A percentile compares a stretch with the other conserved stretches of the same genome.
Evolutionary conservation across 306 rosid species (phyloP).

Genomic region (Acacia confusa): DNA sequence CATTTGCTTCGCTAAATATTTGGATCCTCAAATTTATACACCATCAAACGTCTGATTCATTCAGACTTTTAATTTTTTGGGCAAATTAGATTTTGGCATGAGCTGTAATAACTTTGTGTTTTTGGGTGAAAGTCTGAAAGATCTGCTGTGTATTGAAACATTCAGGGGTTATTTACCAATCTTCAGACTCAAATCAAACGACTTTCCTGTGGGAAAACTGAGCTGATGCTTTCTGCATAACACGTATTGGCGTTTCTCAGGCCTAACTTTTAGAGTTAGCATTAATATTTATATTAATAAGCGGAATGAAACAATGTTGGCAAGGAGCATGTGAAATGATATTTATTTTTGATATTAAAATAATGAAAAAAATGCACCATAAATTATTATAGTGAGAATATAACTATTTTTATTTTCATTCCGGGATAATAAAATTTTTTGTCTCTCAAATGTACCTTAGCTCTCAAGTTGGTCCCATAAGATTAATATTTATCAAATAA

Average conservation of each 20-base stretch:
- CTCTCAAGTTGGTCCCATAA: too few relatives aligned
- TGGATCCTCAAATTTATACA: not conserved
- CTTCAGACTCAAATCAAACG: not conserved
- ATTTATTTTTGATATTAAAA: not conserved
- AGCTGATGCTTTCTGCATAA: not conserved
- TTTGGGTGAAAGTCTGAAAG: not conserved
- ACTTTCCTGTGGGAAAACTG: not conserved
- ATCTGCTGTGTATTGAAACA: not conserved
- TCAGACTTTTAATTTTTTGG: not conserved
- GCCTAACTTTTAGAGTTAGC: not conserved
- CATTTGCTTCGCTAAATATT: slow-evolving; percentile 61
- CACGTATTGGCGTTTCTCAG: not conserved
- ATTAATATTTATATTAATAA: not conserved
- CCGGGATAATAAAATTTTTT: not conserved
- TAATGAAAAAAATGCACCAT: not conserved
- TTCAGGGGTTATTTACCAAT: not conserved
- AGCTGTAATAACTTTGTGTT: not conserved
- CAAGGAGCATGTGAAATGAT: not conserved
- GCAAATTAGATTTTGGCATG: not conserved
- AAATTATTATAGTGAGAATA: not conserved
- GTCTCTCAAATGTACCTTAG: too few relatives aligned
- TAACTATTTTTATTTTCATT: too few relatives aligned
- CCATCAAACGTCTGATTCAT: not conserved
- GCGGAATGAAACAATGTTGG: not conserved
- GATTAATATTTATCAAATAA: not conserved